Evolutionary conservation across 2,329 filamentous ascomycete species (phyloP).

Genomic region (Colletotrichum trifolii): DNA sequence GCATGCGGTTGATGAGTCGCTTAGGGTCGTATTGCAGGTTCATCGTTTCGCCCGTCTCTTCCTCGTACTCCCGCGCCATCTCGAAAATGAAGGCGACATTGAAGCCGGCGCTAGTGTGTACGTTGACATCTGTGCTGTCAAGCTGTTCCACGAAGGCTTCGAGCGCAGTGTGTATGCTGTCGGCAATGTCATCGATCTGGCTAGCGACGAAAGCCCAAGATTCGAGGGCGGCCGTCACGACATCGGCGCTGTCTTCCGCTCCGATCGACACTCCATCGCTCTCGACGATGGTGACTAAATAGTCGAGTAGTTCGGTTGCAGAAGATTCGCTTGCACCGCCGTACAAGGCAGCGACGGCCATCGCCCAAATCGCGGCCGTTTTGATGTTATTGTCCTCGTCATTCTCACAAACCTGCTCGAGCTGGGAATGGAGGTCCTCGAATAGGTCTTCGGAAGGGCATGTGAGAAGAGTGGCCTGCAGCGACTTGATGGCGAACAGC

Average conservation of each 20-base stretch:
- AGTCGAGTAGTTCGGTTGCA: slow-evolving; percentile 78
- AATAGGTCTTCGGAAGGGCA: slow-evolving; percentile 74
- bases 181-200: slow-evolving; percentile 78
- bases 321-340: slow-evolving; percentile 78
- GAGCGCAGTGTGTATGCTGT: slow-evolving; percentile 76
- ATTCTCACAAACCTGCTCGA: slow-evolving; percentile 74
- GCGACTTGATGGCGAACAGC: slow-evolving; percentile 75
- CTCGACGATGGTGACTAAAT: slow-evolving; percentile 80
- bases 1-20: slow-evolving; percentile 59
- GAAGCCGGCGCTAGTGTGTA: slow-evolving; percentile 81
- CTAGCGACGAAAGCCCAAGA: slow-evolving; percentile 86
- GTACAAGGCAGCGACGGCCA: slow-evolving; percentile 79
- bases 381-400: slow-evolving; percentile 74
- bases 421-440: slow-evolving; percentile 65
- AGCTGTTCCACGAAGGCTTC: slow-evolving; percentile 89
- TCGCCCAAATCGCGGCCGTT: slow-evolving; percentile 76
- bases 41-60: slow-evolving; percentile 60
- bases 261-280: slow-evolving; percentile 80
- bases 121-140: slow-evolving; percentile 75
- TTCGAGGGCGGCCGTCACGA: slow-evolving; percentile 80
- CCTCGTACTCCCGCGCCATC: slow-evolving; percentile 64
- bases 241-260: slow-evolving; percentile 75
- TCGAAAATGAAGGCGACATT: slow-evolving; percentile 89
- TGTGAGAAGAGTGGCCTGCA: slow-evolving; percentile 77
- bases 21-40: slow-evolving; percentile 64